phyloP scores from a whole-genome alignment of 2,329 filamentous ascomycete genomes.

The Aspergillus uvarum region DNA sequence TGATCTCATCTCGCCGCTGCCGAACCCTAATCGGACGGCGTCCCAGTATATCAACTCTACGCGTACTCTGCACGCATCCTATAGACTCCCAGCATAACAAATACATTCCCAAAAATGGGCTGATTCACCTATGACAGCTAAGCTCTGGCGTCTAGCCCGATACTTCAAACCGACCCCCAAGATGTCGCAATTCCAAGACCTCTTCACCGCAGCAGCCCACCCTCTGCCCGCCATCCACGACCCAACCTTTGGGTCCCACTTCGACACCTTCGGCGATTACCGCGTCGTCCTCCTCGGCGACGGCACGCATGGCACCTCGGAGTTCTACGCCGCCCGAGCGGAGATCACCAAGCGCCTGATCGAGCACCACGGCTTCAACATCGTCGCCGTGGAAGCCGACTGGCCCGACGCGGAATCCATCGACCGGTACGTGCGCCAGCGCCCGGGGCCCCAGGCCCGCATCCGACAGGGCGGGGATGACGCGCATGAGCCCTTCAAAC shows the following conservation, averaged over 20 bases:
- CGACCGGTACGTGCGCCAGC: constrained; percentile 52
- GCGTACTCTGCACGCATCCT: background rate
- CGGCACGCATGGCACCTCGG: constrained; percentile 55
- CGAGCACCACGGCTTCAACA: constrained; percentile 51
- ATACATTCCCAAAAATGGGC: background rate
- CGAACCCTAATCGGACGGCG: background rate
- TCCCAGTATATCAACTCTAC: background rate
- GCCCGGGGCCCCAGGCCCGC: constrained; percentile 38
- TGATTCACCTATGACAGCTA: background rate
- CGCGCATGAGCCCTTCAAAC: constrained; percentile 44
- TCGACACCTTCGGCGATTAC: constrained; percentile 42
- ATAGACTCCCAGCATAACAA: background rate
- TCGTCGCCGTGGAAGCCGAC: constrained; percentile 54
- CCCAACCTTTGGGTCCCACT: constrained; percentile 41
- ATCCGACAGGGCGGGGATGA: constrained; percentile 27
- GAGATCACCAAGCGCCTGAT: constrained; percentile 54
- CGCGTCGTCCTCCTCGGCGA: constrained; percentile 49
- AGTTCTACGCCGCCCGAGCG: constrained; percentile 55
- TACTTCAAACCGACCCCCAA: background rate
- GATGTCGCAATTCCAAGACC: constrained; percentile 34
- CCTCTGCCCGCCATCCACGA: constrained; percentile 39
- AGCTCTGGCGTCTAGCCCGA: background rate
- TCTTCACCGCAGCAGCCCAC: constrained; percentile 37
- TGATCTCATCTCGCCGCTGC: constrained; percentile 18
- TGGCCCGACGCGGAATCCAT: constrained; percentile 56